A percentile compares a stretch with the other conserved stretches of the same genome.
These are phyloP conservation scores for Vitis hybrid DNA, from an alignment of 177 flowering plant species.

Conservation along the genomic window DNA sequence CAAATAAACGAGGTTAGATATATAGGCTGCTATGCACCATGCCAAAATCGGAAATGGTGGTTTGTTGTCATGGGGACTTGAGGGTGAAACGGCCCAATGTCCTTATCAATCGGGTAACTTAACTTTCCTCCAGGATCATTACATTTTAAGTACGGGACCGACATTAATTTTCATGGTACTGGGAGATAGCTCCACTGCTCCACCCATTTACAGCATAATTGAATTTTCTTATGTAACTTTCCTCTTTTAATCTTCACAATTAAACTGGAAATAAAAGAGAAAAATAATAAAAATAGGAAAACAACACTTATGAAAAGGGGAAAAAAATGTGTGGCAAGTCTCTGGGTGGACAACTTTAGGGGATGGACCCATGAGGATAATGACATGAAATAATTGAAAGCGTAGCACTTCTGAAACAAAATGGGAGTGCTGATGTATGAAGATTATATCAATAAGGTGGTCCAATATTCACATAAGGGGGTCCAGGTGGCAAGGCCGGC, in stretches of 20 bases:
- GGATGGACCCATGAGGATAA: slow-evolving; percentile 31
- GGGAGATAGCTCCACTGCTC: slow-evolving; percentile 10
- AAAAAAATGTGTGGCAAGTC: slow-evolving; percentile 9
- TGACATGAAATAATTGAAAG: slow-evolving; percentile 48
- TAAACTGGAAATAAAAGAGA: neutral
- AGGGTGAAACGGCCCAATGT: slow-evolving; percentile 24
- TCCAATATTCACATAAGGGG: slow-evolving; percentile 20
- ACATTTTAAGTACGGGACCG: slow-evolving; percentile 37
- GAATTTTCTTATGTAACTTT: neutral
- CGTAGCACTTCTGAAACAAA: slow-evolving; percentile 17
- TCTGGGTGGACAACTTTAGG: slow-evolving; percentile 17
- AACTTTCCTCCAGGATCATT: slow-evolving; percentile 36
- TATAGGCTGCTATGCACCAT: neutral
- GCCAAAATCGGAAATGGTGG: neutral
- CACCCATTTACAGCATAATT: slow-evolving; percentile 12
- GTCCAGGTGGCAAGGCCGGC: slow-evolving; percentile 47
- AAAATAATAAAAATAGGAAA: neutral
- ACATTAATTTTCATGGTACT: slow-evolving; percentile 53
- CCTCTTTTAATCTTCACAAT: neutral
- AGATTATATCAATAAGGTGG: slow-evolving; percentile 30
- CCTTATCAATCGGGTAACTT: slow-evolving; percentile 52
- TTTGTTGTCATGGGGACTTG: slow-evolving; percentile 10
- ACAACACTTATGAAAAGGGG: neutral
- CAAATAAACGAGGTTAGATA: neutral
- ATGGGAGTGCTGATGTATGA: slow-evolving; percentile 3